These are phyloP conservation scores for Aspergillus fischeri DNA, from an alignment of 2,329 filamentous ascomycete genomes.

Conservation along the genomic window DNA sequence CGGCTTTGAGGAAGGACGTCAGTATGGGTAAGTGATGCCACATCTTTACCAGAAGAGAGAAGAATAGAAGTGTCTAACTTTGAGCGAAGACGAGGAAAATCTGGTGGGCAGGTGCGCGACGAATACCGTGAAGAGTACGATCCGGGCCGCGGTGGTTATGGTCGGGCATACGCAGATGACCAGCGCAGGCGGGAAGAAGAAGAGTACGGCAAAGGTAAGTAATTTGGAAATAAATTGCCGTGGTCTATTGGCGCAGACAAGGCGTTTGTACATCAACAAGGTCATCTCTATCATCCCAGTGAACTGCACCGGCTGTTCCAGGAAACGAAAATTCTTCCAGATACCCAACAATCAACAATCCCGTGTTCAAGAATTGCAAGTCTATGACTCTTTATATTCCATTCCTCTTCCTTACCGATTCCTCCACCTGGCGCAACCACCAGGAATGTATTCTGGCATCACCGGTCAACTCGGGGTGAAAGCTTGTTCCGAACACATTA, in stretches of 20 bases:
- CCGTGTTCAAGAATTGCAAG: slow-evolving; percentile 8
- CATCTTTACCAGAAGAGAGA: not conserved
- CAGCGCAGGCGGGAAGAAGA: slow-evolving; percentile 54
- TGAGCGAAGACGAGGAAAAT: slow-evolving; percentile 68
- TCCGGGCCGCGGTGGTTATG: slow-evolving; percentile 85
- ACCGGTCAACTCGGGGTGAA: slow-evolving; percentile 87
- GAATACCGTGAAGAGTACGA: slow-evolving; percentile 98
- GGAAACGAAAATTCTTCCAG: slow-evolving; percentile 22
- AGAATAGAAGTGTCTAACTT: slow-evolving; percentile 13
- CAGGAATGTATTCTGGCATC: slow-evolving; percentile 87
- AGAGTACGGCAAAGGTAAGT: slow-evolving; percentile 56
- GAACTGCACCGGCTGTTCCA: slow-evolving; percentile 15
- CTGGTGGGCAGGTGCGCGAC: slow-evolving; percentile 92
- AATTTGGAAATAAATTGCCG: slow-evolving; percentile 20
- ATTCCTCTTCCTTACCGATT: slow-evolving; percentile 32
- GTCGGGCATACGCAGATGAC: slow-evolving; percentile 69
- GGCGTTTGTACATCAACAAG: slow-evolving; percentile 31
- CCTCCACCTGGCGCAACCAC: slow-evolving; percentile 75
- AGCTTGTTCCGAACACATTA: slow-evolving; percentile 91
- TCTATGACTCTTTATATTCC: slow-evolving; percentile 19
- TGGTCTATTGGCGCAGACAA: slow-evolving; percentile 20
- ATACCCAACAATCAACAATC: slow-evolving; percentile 26
- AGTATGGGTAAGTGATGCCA: slow-evolving; percentile 65
- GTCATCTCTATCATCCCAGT: slow-evolving; percentile 26
- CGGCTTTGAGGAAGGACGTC: slow-evolving; percentile 90